phyloP scores from a whole-genome alignment of 2,329 filamentous ascomycete genomes.

The Xylaria arbuscula region DNA sequence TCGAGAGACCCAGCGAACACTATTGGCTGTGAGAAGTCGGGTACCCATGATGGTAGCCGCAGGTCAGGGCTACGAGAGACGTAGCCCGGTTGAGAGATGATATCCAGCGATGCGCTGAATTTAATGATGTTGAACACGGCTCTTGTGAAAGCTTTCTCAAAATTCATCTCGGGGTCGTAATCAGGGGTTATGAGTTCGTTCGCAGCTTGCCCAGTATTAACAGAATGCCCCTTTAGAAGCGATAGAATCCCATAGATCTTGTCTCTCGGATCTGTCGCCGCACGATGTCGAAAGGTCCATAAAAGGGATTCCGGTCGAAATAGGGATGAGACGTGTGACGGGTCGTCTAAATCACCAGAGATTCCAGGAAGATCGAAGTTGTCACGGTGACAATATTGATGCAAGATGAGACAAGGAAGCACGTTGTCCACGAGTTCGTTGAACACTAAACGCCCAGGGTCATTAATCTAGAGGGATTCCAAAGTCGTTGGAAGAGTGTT shows the following conservation, averaged over 20 bases:
- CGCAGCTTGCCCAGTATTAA: constrained; percentile 6
- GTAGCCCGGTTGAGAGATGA: constrained; percentile 23
- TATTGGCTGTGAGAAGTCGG: constrained; percentile 26
- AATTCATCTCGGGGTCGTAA: constrained; percentile 16
- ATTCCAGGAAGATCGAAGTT: constrained; percentile 4
- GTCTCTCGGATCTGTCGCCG: constrained; percentile 24
- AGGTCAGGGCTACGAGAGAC: not conserved
- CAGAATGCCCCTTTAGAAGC: constrained; percentile 20
- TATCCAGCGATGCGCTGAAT: constrained; percentile 29
- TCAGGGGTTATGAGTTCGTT: constrained; percentile 22
- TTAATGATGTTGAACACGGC: constrained; percentile 22
- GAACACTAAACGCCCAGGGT: constrained; percentile 15
- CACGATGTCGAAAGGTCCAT: constrained; percentile 32
- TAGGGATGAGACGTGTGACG: constrained; percentile 18
- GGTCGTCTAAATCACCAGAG: constrained; percentile 5
- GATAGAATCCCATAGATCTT: constrained; percentile 31
- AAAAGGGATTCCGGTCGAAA: constrained; percentile 28
- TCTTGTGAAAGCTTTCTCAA: constrained; percentile 24
- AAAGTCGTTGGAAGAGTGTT: not conserved
- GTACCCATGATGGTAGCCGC: constrained; percentile 27
- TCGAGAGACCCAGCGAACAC: constrained; percentile 17
- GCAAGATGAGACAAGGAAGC: constrained; percentile 24
- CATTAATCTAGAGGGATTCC: not conserved
- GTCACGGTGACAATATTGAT: constrained; percentile 19
- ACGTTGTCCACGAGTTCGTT: constrained; percentile 26